These are phyloP conservation scores for Blechomonas ayalai DNA, from an alignment of 208 protist genomes.

Conservation along the genomic window DNA sequence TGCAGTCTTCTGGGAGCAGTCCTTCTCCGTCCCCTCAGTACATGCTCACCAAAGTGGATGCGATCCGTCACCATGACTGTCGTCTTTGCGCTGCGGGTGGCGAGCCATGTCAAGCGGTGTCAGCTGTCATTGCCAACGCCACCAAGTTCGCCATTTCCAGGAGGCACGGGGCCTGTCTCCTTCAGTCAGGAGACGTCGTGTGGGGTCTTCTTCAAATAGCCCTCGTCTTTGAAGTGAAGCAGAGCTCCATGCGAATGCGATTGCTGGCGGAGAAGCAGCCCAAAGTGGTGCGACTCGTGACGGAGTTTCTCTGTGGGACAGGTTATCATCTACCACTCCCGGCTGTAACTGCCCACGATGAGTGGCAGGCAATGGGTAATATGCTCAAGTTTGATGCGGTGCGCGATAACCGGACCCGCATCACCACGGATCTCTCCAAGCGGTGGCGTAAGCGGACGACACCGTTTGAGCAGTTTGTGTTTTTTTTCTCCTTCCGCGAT, in stretches of 20 bases:
- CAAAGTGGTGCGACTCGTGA: conserved; percentile 33
- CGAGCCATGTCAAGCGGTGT: conserved; percentile 26
- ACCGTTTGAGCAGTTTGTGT: conserved; percentile 85
- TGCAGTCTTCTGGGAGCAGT: neutral
- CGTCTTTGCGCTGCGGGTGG: conserved; percentile 22
- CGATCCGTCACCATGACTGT: conserved; percentile 21
- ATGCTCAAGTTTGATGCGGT: conserved; percentile 80
- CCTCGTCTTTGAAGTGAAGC: conserved; percentile 72
- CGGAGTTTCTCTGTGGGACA: conserved; percentile 74
- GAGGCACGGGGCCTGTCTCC: conserved; percentile 32
- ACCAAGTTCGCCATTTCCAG: conserved; percentile 23
- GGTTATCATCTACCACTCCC: conserved; percentile 75
- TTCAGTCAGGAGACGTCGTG: conserved; percentile 66
- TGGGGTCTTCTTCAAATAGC: conserved; percentile 52
- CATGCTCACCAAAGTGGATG: too few species aligned
- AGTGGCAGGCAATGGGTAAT: conserved; percentile 53
- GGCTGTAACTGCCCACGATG: conserved; percentile 61
- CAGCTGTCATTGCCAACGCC: conserved; percentile 18
- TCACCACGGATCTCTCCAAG: conserved; percentile 84
- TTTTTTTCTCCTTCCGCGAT: conserved; percentile 77
- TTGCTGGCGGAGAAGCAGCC: conserved; percentile 58
- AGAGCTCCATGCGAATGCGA: conserved; percentile 75
- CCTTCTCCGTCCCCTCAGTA: neutral
- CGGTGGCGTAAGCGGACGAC: conserved; percentile 71
- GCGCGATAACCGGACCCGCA: conserved; percentile 75